Evolutionary conservation across 805 yeast genomes (phyloP).

Genomic region (Scheffersomyces coipomensis): DNA sequence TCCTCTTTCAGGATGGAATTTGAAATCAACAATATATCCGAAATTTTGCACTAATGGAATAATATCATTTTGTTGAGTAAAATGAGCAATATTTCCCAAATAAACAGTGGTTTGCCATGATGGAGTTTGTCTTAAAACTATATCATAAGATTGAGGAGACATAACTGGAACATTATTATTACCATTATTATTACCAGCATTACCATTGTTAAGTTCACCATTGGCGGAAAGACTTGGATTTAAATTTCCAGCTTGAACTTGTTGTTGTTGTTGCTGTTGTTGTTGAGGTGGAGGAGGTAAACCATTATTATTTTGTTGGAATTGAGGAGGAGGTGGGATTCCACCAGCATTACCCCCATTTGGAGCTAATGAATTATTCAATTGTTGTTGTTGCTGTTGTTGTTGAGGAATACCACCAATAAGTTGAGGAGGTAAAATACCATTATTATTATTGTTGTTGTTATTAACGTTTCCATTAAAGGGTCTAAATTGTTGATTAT

Average conservation of each 20-base stretch:
- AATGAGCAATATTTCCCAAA: conserved; percentile 80
- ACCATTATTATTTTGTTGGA: not conserved
- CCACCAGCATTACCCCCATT: not conserved
- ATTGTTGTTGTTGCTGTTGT: conserved; percentile 1
- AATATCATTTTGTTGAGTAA: conserved; percentile 69
- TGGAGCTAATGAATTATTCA: conserved; percentile 1
- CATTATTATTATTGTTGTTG: conserved; percentile 1
- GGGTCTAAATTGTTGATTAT: conserved; percentile 5
- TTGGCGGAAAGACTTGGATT: not conserved
- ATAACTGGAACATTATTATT: conserved; percentile 22
- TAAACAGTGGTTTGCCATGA: conserved; percentile 84
- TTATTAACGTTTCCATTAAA: conserved; percentile 1
- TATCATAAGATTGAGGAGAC: conserved; percentile 63
- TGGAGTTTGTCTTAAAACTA: conserved; percentile 75
- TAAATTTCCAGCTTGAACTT: conserved; percentile 3
- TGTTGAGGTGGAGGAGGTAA: conserved; percentile 1
- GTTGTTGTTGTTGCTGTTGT: conserved; percentile 5
- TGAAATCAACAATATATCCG: conserved; percentile 80
- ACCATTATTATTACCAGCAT: conserved; percentile 9
- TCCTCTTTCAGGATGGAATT: conserved; percentile 76
- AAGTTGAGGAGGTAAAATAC: conserved; percentile 3
- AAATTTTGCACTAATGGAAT: conserved; percentile 73
- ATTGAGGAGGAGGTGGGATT: conserved; percentile 2
- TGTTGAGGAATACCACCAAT: not conserved
- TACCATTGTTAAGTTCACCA: conserved; percentile 7